Evolutionary conservation across 495 filamentous ascomycete genomes (phyloP), one percentile per base, ranked within the genome.

Genomic region (Xylaria telfairii): DNA sequence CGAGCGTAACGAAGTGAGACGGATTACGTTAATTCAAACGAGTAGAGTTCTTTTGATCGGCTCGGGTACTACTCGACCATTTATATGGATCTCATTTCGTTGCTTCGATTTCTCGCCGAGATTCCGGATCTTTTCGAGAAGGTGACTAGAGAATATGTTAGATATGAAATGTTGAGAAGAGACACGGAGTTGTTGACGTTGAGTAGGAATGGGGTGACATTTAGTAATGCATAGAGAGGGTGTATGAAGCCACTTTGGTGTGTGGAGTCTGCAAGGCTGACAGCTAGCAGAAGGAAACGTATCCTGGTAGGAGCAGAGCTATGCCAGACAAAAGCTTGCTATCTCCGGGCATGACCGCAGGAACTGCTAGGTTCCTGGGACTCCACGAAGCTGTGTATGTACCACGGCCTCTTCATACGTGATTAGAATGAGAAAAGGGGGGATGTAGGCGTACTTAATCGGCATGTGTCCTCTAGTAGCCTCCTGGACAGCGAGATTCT

Each of bases 401-500:
- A 63, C 24, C 10, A 34, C 26, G 17, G 19, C 34, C 24, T 65
- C 32, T 32, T 69, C 28, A 19, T n/a, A 69, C 13, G 7, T 2
- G 34, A 77, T 21, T 28, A 78, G 47, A 21, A 78, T 56, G 34
- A 74, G 65, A 63, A 74, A 39, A 34, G 70, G 73, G 66, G 75
- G 68, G 67, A 75, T 74, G 54, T 72, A 65, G 59, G 80, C 87
- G 77, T 85, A 89, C 87, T 83, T 86, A 42, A 90, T 86, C 44
- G 89, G 89, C 70, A 90, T 70, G 65, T 87, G 83, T n/a, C 86
- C 81, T 67, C 78, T 73, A 71, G 88, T 73, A 71, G 87, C 83
- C 74, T 86, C 81, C 71, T 87, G 83, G 30, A 92, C 81, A 8
- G 82, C 83, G 37, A 86, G 77, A 26, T 82, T 70, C 39, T 57